Evolutionary conservation across 2,329 filamentous ascomycete genomes (phyloP).

Genomic region (Fusarium acutatum): DNA sequence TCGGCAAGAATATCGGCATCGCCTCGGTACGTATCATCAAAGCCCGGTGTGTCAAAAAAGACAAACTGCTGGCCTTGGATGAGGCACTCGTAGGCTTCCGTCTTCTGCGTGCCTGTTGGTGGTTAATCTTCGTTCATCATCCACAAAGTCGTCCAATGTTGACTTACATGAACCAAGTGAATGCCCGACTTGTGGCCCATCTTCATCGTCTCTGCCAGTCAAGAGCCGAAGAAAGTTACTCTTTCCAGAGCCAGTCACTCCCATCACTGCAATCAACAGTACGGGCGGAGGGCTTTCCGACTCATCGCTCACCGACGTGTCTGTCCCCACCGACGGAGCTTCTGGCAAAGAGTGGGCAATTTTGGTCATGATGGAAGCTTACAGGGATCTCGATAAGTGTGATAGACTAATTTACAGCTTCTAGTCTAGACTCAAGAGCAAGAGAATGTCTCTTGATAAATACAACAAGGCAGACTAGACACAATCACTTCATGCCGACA

Average conservation of each 20-base stretch:
- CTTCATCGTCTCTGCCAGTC: not conserved
- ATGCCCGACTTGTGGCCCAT: not conserved
- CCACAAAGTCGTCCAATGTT: fast-evolving
- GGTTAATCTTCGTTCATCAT: not conserved
- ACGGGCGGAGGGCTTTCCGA: not conserved
- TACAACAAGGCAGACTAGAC: not conserved
- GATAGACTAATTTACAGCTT: not conserved
- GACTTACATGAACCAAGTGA: not conserved
- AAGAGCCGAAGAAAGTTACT: not conserved
- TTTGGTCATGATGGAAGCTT: not conserved
- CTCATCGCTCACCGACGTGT: not conserved
- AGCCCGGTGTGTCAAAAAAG: constrained; percentile 18
- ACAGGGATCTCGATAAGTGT: not conserved
- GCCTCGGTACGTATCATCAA: constrained; percentile 17
- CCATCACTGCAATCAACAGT: not conserved
- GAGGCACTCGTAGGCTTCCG: not conserved
- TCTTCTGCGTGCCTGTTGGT: not conserved
- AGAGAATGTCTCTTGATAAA: not conserved
- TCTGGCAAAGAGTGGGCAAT: not conserved
- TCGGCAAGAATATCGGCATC: constrained; percentile 7
- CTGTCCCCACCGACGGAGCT: not conserved
- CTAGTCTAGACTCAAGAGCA: not conserved
- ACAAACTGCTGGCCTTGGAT: not conserved
- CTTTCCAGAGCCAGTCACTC: not conserved
- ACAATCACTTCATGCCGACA: not conserved